Conservation (phyloP, 2,329 filamentous ascomycete genomes). For the Cercospora berteroae region DNA sequence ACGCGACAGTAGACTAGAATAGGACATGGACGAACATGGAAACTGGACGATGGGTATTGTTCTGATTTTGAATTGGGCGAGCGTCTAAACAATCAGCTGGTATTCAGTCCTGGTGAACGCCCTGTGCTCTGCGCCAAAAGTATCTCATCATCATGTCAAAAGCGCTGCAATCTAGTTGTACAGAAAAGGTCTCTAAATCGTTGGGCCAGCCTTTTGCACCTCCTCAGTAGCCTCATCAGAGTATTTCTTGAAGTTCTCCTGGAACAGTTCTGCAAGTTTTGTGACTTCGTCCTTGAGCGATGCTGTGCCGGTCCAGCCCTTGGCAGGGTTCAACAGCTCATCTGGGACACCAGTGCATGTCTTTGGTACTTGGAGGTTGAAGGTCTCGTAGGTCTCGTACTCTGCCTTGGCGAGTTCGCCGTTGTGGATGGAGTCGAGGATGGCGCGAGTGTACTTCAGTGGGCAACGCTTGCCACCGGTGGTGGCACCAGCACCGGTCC, state of each 20-base stretch:
- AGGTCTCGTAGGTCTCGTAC: slow-evolving; percentile 93
- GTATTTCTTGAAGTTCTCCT: slow-evolving; percentile 98
- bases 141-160: not conserved
- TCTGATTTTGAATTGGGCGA: not conserved
- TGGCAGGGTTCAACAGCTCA: slow-evolving; percentile 92
- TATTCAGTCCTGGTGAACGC: not conserved
- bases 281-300: slow-evolving; percentile 80
- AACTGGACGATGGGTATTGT: not conserved
- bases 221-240: slow-evolving; percentile 64
- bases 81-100: not conserved
- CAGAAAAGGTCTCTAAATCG: slow-evolving; percentile 11
- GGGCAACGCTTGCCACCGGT: slow-evolving; percentile 93
- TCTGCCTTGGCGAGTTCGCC: slow-evolving; percentile 90
- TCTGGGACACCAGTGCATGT: slow-evolving; percentile 81
- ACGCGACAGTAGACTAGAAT: not conserved
- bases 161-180: not conserved
- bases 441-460: slow-evolving; percentile 97
- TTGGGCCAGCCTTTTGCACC: slow-evolving; percentile 48
- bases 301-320: slow-evolving; percentile 80
- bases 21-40: not conserved
- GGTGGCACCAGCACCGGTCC: slow-evolving; percentile 87
- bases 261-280: slow-evolving; percentile 87
- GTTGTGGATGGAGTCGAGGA: slow-evolving; percentile 96
- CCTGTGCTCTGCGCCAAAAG: not conserved
- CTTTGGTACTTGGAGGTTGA: slow-evolving; percentile 96